A percentile compares a stretch with the other conserved stretches of the same genome.
These are phyloP conservation scores for Phytophthora crassamura DNA, from an alignment of 352 stramenopile genomes.

Conservation along the genomic window DNA sequence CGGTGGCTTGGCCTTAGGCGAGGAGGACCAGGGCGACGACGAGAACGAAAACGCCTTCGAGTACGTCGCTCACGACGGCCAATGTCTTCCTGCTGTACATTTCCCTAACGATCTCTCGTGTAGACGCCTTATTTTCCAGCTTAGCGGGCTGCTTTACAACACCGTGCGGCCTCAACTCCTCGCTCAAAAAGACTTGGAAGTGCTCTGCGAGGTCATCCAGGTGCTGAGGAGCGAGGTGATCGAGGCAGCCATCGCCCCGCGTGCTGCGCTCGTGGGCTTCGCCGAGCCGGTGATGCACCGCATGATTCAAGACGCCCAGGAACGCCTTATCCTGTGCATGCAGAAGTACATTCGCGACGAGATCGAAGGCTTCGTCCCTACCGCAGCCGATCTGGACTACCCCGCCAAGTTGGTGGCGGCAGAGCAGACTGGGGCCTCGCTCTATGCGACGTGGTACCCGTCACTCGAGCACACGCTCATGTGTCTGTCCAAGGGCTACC, in stretches of 20 bases:
- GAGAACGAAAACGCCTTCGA: constrained; percentile 70
- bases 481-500: constrained; percentile 88
- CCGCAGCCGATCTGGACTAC: constrained; percentile 67
- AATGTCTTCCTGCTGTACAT: background rate
- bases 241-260: constrained; percentile 70
- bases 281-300: constrained; percentile 82
- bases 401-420: constrained; percentile 64
- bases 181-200: constrained; percentile 77
- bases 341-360: constrained; percentile 88
- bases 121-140: constrained; percentile 80
- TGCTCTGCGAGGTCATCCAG: constrained; percentile 82
- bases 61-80: constrained; percentile 38
- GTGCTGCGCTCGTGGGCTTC: constrained; percentile 53
- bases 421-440: constrained; percentile 33
- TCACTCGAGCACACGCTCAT: constrained; percentile 84
- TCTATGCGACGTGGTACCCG: constrained; percentile 89
- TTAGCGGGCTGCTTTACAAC: constrained; percentile 79
- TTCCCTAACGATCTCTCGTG: background rate
- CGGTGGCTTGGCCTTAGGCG: constrained; percentile 9
- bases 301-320: constrained; percentile 86
- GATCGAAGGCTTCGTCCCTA: constrained; percentile 79
- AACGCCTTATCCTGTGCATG: constrained; percentile 84
- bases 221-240: constrained; percentile 82
- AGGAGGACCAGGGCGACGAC: constrained; percentile 44
- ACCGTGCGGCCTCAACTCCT: constrained; percentile 71